Evolutionary conservation across 768 basidiomycete species (phyloP).

Genomic region (Tubosaeta brunneosetosa): DNA sequence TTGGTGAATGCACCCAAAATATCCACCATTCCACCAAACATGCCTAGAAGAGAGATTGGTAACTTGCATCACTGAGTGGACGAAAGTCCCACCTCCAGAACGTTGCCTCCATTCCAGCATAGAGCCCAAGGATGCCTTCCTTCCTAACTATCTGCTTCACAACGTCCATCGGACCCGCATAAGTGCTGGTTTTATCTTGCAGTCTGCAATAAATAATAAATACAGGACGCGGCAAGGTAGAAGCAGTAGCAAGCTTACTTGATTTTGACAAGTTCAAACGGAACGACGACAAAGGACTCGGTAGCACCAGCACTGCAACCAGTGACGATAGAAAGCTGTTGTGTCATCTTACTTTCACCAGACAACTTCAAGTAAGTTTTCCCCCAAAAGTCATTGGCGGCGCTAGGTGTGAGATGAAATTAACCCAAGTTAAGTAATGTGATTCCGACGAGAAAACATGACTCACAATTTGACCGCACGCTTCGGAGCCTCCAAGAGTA

Average conservation of each 20-base stretch:
- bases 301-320: slow-evolving; percentile 95
- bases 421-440: background rate
- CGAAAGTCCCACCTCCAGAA: slow-evolving; percentile 74
- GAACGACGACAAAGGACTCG: slow-evolving; percentile 92
- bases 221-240: background rate
- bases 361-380: slow-evolving; percentile 59
- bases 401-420: slow-evolving; percentile 36
- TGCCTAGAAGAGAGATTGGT: slow-evolving; percentile 45
- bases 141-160: slow-evolving; percentile 72
- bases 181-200: slow-evolving; percentile 90
- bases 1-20: slow-evolving; percentile 90
- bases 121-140: slow-evolving; percentile 80
- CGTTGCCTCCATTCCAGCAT: slow-evolving; percentile 94
- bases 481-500: slow-evolving; percentile 96
- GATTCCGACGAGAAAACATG: background rate
- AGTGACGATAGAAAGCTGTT: slow-evolving; percentile 80
- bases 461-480: slow-evolving; percentile 92
- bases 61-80: background rate
- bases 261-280: slow-evolving; percentile 94
- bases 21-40: slow-evolving; percentile 91
- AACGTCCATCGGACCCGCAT: slow-evolving; percentile 88
- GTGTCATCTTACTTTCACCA: slow-evolving; percentile 84
- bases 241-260: slow-evolving; percentile 40
- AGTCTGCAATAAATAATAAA: slow-evolving; percentile 42
- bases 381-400: slow-evolving; percentile 95